These are phyloP conservation scores for Isabelozyma pseudorhagii DNA, from an alignment of 805 yeast species.

Conservation along the genomic window DNA sequence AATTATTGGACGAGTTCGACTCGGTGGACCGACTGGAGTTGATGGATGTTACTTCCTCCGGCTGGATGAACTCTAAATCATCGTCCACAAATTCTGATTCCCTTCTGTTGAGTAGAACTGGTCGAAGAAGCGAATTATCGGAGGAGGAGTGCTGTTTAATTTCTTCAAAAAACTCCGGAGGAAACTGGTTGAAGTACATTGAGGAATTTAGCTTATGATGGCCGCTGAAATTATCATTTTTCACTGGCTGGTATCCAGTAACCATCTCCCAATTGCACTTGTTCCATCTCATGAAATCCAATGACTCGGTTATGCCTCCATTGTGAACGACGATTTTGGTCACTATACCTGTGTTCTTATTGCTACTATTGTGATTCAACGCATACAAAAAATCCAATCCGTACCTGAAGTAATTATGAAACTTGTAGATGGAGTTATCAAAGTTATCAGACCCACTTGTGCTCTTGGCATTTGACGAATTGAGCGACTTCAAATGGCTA, in stretches of 20 bases:
- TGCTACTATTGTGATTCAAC: conserved; percentile 19
- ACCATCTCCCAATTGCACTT: conserved; percentile 43
- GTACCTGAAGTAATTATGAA: conserved; percentile 54
- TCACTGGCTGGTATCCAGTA: conserved; percentile 4
- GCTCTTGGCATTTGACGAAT: background rate
- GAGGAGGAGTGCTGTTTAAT: background rate
- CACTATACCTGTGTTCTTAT: conserved; percentile 26
- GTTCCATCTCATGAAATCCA: conserved; percentile 54
- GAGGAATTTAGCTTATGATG: conserved; percentile 15
- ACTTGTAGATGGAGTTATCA: conserved; percentile 22
- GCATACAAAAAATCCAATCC: conserved; percentile 57
- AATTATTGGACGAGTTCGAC: conserved; percentile 6
- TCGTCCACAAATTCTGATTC: conserved; percentile 38
- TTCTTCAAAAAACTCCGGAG: conserved; percentile 15
- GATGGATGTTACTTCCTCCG: conserved; percentile 10
- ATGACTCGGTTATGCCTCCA: conserved; percentile 48
- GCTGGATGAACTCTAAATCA: conserved; percentile 32
- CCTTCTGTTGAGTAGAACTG: conserved; percentile 35
- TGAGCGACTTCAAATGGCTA: conserved; percentile 18
- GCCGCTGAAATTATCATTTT: background rate
- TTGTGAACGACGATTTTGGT: conserved; percentile 49
- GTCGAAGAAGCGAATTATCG: conserved; percentile 13
- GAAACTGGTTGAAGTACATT: conserved; percentile 31
- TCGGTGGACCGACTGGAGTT: conserved; percentile 4
- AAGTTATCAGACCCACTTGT: conserved; percentile 3